Conservation (phyloP, 1,284 basidiomycete genomes). For the Fomitiporia mediterranea region DNA sequence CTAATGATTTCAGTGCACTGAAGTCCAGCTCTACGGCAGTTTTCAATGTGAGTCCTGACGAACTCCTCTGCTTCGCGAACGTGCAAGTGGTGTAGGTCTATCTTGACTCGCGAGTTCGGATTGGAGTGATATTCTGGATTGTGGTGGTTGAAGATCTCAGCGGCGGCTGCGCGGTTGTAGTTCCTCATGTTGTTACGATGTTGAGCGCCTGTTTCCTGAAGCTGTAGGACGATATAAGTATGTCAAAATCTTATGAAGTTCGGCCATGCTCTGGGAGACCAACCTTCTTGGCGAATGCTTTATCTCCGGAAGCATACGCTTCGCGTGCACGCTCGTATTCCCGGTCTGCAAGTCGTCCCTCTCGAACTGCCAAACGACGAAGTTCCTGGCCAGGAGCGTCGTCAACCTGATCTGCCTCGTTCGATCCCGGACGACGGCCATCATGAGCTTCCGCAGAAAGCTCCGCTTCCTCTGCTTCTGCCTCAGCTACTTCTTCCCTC, state of each 20-base stretch:
- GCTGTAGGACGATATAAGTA: not conserved
- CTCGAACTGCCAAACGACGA: conserved; percentile 5
- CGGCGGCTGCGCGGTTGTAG: conserved; percentile 11
- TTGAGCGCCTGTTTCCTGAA: not conserved
- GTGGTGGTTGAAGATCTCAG: conserved; percentile 13
- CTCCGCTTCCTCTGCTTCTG: not conserved
- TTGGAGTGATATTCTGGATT: conserved; percentile 15
- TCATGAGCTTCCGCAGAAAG: not conserved
- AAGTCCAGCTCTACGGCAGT: conserved; percentile 6
- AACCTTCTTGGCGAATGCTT: conserved; percentile 11
- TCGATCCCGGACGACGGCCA: not conserved
- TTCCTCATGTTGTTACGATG: conserved; percentile 6
- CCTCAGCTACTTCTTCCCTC: not conserved
- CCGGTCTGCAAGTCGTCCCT: conserved; percentile 5
- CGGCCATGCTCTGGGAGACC: not conserved
- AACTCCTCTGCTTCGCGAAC: conserved; percentile 13
- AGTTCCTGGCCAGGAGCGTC: conserved; percentile 5
- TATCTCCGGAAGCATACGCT: conserved; percentile 8
- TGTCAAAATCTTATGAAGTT: not conserved
- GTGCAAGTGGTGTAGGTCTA: conserved; percentile 16
- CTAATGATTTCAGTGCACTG: conserved; percentile 8
- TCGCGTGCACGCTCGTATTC: conserved; percentile 13
- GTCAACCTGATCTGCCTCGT: not conserved
- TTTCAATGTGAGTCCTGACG: conserved; percentile 6
- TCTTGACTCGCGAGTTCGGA: conserved; percentile 2